These are phyloP conservation scores for Talaromyces sp. DNA, from an alignment of 2,329 filamentous ascomycete genomes.

Conservation along the genomic window DNA sequence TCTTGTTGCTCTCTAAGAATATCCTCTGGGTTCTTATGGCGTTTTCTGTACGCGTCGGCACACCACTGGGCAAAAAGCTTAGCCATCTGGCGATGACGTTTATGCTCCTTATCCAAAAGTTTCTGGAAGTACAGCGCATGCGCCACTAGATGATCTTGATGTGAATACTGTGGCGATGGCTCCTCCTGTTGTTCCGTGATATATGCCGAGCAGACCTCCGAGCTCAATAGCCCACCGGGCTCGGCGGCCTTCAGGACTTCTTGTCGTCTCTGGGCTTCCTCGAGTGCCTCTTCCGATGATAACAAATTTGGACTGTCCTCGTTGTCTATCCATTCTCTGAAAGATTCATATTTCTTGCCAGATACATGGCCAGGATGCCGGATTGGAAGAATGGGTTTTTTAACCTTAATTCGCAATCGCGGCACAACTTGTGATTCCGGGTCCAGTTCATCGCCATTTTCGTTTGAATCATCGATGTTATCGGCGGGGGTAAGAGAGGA, in stretches of 20 bases:
- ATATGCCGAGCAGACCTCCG: conserved; percentile 70
- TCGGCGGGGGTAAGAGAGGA: conserved; percentile 17
- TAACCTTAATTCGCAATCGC: conserved; percentile 52
- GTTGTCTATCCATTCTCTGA: conserved; percentile 66
- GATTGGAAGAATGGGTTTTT: conserved; percentile 53
- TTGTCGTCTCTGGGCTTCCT: conserved; percentile 70
- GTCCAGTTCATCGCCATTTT: conserved; percentile 23
- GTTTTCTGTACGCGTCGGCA: conserved; percentile 46
- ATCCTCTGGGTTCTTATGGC: conserved; percentile 63
- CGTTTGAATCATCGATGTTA: conserved; percentile 16
- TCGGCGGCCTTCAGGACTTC: conserved; percentile 73
- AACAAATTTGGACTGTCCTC: conserved; percentile 48
- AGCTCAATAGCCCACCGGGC: conserved; percentile 74
- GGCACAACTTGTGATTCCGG: conserved; percentile 31
- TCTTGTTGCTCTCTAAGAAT: conserved; percentile 76
- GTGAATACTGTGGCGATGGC: conserved; percentile 78
- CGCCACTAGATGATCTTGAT: conserved; percentile 79
- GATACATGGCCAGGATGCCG: conserved; percentile 57
- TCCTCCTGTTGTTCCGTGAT: conserved; percentile 74
- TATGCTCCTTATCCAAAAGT: conserved; percentile 77
- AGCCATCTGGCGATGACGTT: conserved; percentile 73
- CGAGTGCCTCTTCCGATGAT: conserved; percentile 63
- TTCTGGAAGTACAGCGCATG: conserved; percentile 80
- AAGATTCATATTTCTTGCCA: conserved; percentile 52
- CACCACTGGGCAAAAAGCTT: conserved; percentile 70